Conservation (phyloP, 148 eudicot species). For the Camellia lanceoleosa region DNA sequence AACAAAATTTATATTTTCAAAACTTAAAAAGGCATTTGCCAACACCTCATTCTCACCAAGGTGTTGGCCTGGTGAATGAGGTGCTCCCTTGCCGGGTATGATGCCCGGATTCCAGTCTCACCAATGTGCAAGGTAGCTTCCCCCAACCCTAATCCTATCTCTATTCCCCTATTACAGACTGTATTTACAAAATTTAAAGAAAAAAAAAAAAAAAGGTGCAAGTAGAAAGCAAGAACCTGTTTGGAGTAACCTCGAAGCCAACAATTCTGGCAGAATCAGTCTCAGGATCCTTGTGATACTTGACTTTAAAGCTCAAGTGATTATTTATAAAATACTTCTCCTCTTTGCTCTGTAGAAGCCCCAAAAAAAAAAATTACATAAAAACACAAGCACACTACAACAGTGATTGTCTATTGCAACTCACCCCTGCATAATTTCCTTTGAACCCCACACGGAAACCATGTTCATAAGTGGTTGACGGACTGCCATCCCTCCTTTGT, state of each 20-base stretch:
- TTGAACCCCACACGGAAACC: constrained; percentile 62
- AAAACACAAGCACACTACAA: constrained; percentile 1
- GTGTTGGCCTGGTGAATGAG: too few relatives aligned
- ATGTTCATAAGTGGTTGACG: constrained; percentile 53
- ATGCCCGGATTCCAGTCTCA: too few relatives aligned
- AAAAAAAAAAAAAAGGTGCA: neutral
- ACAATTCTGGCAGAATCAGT: constrained; percentile 58
- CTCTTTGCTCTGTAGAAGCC: constrained; percentile 47
- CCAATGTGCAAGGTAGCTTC: too few relatives aligned
- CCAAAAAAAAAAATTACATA: constrained; percentile 4
- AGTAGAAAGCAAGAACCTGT: constrained; percentile 35
- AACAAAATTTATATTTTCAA: neutral
- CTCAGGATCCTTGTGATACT: constrained; percentile 53
- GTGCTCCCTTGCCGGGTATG: too few relatives aligned
- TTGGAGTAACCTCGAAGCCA: constrained; percentile 57
- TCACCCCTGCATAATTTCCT: constrained; percentile 57
- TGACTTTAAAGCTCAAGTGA: constrained; percentile 56
- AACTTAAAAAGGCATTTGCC: neutral
- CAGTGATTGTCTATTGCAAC: constrained; percentile 6
- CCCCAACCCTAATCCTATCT: too few relatives aligned
- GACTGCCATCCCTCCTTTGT: constrained; percentile 51
- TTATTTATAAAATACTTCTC: constrained; percentile 55
- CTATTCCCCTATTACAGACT: too few relatives aligned
- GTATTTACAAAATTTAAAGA: neutral
- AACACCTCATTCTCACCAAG: too few relatives aligned